Base-by-base conservation (phyloP, 805 yeast species). In the Nakazawaea siamensis region DNA sequence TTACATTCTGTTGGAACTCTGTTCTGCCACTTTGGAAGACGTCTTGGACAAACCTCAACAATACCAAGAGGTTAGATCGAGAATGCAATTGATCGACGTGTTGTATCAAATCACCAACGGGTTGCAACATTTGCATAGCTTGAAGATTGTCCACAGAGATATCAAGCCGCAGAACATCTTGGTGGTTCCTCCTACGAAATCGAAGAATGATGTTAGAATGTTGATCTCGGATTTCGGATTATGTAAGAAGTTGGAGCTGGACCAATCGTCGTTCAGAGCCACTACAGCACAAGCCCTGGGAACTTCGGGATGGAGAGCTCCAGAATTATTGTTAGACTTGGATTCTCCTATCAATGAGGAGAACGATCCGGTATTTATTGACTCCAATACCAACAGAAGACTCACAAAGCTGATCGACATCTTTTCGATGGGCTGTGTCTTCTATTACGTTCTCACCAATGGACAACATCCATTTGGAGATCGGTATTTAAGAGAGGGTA, bases 231-330 rank as follows among this genome's bases (percentile, higher is more conserved):
- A 92, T 57, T 92, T 92, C 61, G 99, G 99, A 0, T 68, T 92
- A 7, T 92, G 98, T 54, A 88, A 90, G 52, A 83, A 82, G 50
- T 61, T 92, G 34, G 98, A 92, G 42, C 74, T 78, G 12, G 97
- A 87, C 47, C 96, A 92, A 55, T 82, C 95, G 2, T 84, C 95
- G 2, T 90, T 90, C 55, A 70, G 90, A 42, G 95, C 96, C 0
- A 90, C 95, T 0, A 80, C 92, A 0, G 87, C 85, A 23, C 79
- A 86, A 48, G 94, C 94, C 14, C 95, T 97, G 1, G 98, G 98
- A 2, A 92, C 98, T 0, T 74, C 92, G 3, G 99, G 99, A 3
- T 92, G 98, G 98, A 71, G 97, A 47, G 97, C 99, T 0, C 98
- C 98, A 0, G 98, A 92, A 49, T 55, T 85, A 23, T 57, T 85